These are phyloP conservation scores for Salmacisia buchloeana DNA, from an alignment of 1,284 basidiomycete genomes.

Conservation along the genomic window DNA sequence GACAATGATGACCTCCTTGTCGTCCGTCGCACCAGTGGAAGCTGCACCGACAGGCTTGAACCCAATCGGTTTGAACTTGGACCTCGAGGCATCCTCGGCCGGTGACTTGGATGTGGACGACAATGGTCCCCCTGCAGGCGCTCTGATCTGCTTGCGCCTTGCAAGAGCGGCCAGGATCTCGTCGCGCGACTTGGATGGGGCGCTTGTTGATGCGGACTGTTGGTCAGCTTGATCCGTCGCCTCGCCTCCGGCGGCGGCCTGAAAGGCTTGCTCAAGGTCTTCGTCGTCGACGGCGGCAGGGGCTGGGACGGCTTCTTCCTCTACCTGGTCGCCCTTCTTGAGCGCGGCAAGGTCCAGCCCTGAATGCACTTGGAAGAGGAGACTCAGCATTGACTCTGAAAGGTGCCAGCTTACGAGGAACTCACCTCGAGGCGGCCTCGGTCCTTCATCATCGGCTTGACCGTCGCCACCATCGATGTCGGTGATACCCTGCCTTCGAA, in stretches of 20 bases:
- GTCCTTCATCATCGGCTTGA: not conserved
- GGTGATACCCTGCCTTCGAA: not conserved
- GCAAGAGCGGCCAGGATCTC: not conserved
- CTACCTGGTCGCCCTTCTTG: not conserved
- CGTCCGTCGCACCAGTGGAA: not conserved
- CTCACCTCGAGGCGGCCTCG: not conserved
- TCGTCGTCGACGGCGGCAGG: not conserved
- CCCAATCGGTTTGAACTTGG: not conserved
- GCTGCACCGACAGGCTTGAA: not conserved
- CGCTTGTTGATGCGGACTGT: not conserved
- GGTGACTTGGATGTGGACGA: not conserved
- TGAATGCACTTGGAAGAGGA: not conserved
- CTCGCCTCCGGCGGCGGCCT: not conserved
- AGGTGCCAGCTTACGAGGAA: not conserved
- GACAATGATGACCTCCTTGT: not conserved
- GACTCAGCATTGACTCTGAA: not conserved
- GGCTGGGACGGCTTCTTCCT: not conserved
- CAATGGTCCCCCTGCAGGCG: no score
- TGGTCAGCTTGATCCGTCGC: not conserved
- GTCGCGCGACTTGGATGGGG: not conserved
- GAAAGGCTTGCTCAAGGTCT: constrained; percentile 7
- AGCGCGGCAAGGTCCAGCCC: not conserved
- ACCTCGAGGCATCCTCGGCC: not conserved
- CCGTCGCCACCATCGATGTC: not conserved
- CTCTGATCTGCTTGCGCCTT: not conserved